phyloP scores from a whole-genome alignment of 2,329 filamentous ascomycete species.

The Nannizzia gypsea region DNA sequence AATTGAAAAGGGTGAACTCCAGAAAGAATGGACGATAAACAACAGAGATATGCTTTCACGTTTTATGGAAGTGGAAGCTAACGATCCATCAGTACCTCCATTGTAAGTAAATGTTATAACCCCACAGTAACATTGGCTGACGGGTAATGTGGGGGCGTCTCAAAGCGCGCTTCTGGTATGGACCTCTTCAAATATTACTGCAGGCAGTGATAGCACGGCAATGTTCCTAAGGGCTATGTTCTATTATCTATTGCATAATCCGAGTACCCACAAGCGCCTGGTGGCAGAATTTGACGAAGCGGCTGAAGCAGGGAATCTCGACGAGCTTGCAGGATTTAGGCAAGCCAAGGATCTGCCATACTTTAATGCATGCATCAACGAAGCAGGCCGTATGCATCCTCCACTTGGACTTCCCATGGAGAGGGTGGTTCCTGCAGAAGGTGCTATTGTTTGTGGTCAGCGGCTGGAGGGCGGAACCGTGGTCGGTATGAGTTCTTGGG shows the following conservation, averaged over 20 bases:
- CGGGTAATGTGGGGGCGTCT: conserved; percentile 52
- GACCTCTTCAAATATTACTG: conserved; percentile 48
- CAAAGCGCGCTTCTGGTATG: conserved; percentile 61
- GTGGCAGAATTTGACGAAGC: conserved; percentile 33
- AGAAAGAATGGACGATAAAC: conserved; percentile 27
- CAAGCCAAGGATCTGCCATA: conserved; percentile 61
- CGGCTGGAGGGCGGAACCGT: conserved; percentile 58
- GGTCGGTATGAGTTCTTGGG: conserved; percentile 64
- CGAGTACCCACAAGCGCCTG: conserved; percentile 21
- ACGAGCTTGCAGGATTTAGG: conserved; percentile 23
- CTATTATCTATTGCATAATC: conserved; percentile 60
- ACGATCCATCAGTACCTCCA: conserved; percentile 19
- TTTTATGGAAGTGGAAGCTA: conserved; percentile 20
- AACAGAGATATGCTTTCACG: conserved; percentile 32
- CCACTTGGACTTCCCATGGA: conserved; percentile 62
- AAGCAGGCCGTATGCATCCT: conserved; percentile 65
- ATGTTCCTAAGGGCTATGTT: conserved; percentile 61
- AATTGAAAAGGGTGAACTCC: conserved; percentile 40
- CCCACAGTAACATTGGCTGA: conserved; percentile 57
- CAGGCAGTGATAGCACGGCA: conserved; percentile 68
- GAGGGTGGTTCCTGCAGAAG: conserved; percentile 55
- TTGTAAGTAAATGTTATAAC: conserved; percentile 26
- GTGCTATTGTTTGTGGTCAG: conserved; percentile 50
- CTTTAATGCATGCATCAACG: conserved; percentile 66
- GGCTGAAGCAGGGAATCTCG: conserved; percentile 50